Conservation (phyloP, 2,329 filamentous ascomycete species). For the Curvularia verruculosa region DNA sequence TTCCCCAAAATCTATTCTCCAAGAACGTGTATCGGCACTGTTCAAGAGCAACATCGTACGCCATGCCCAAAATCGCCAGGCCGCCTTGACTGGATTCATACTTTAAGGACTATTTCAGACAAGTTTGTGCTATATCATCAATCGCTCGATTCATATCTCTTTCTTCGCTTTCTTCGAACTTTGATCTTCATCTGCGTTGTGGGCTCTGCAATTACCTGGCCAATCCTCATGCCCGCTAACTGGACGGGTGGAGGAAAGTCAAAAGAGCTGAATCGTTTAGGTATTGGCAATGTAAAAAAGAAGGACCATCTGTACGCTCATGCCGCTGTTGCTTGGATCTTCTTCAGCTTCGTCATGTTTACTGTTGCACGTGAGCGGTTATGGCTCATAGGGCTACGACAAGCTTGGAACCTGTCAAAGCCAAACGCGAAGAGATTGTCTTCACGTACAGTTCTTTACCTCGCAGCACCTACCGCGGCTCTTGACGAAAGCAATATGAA, state of each 20-base stretch:
- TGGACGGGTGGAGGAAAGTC: constrained; percentile 74
- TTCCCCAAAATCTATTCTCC: constrained; percentile 55
- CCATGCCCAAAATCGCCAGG: constrained; percentile 41
- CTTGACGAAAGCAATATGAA: constrained; percentile 77
- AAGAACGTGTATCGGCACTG: constrained; percentile 53
- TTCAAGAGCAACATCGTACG: constrained; percentile 51
- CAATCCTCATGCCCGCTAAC: constrained; percentile 87
- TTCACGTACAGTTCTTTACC: constrained; percentile 87
- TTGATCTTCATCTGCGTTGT: constrained; percentile 79
- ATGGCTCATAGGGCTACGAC: constrained; percentile 89
- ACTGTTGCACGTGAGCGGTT: constrained; percentile 86
- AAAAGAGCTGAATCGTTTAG: constrained; percentile 75
- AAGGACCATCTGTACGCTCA: constrained; percentile 75
- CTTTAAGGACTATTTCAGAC: constrained; percentile 66
- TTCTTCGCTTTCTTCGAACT: constrained; percentile 85
- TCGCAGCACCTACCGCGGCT: constrained; percentile 79
- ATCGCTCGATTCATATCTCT: constrained; percentile 89
- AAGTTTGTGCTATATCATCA: constrained; percentile 86
- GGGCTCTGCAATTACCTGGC: constrained; percentile 84
- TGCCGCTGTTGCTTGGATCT: constrained; percentile 79
- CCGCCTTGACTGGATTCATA: constrained; percentile 51
- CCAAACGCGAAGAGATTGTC: constrained; percentile 85
- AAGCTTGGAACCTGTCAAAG: constrained; percentile 88
- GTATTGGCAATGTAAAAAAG: constrained; percentile 76
- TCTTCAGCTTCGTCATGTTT: constrained; percentile 85